Conservation (phyloP, 2,329 filamentous ascomycete species). For the Magnaporthiopsis rhizophila region DNA sequence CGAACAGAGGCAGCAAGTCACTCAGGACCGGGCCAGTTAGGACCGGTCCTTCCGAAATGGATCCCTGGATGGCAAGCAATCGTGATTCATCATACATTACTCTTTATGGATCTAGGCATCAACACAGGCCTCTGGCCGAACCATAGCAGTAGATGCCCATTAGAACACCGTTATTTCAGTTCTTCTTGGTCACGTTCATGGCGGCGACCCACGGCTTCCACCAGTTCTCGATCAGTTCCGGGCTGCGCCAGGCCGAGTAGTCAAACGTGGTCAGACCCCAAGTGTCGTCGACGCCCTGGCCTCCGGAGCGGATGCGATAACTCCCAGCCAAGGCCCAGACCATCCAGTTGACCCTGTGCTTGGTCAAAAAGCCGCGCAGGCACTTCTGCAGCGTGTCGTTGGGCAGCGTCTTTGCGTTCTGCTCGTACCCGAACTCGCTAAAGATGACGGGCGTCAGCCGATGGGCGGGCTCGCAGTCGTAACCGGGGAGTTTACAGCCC, state of each 20-base stretch:
- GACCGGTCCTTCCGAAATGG: too few relatives aligned
- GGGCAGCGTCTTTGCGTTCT: constrained; percentile 29
- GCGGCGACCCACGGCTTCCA: constrained; percentile 42
- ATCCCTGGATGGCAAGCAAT: too few relatives aligned
- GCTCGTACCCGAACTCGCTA: constrained; percentile 37
- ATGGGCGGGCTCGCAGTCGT: constrained; percentile 24
- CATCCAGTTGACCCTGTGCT: constrained; percentile 38
- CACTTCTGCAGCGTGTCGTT: constrained; percentile 38
- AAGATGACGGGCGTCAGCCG: constrained; percentile 39
- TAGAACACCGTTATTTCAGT: not conserved
- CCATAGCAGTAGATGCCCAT: too few relatives aligned
- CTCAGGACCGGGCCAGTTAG: too few relatives aligned
- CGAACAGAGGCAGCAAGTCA: too few relatives aligned
- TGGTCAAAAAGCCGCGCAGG: constrained; percentile 33
- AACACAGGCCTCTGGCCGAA: too few relatives aligned
- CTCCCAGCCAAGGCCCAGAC: constrained; percentile 41
- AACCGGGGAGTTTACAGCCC: constrained; percentile 26
- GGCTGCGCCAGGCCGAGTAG: constrained; percentile 38
- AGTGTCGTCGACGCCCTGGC: constrained; percentile 35
- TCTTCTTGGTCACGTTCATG: constrained; percentile 25
- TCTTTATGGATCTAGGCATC: too few relatives aligned
- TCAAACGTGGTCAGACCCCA: constrained; percentile 40
- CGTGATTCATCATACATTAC: too few relatives aligned
- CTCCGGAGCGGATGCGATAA: constrained; percentile 35
- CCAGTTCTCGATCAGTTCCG: constrained; percentile 35